A percentile compares a stretch with the other conserved stretches of the same genome.
These are phyloP conservation scores for Symbiodinium natans DNA, from an alignment of 73 alveolate genomes.

Conservation along the genomic window DNA sequence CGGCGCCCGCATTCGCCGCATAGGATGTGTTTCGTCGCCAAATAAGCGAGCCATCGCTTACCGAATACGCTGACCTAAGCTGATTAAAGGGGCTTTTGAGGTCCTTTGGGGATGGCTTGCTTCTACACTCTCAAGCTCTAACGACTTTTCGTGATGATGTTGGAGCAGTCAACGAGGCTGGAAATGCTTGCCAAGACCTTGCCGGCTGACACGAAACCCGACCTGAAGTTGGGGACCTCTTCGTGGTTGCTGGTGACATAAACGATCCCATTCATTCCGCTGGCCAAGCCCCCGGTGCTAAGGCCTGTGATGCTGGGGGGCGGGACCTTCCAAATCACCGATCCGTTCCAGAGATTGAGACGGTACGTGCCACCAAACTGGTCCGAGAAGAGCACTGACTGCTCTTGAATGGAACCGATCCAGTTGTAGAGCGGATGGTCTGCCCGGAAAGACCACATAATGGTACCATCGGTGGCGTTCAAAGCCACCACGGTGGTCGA, in stretches of 20 bases:
- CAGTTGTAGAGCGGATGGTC: background rate
- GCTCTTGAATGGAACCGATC: background rate
- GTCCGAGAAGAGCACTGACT: background rate
- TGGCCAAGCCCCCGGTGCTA: background rate
- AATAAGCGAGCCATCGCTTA: background rate
- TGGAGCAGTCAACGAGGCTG: background rate
- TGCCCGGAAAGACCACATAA: background rate
- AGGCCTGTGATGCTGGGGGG: background rate
- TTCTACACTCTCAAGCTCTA: no score
- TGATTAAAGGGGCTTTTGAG: background rate
- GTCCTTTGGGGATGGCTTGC: no score
- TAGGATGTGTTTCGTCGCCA: background rate
- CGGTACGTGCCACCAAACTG: background rate
- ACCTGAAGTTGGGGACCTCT: background rate
- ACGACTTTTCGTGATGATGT: background rate
- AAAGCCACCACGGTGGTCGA: background rate
- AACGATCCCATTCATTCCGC: background rate
- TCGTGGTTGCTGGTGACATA: background rate
- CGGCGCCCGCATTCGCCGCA: background rate
- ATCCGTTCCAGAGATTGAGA: background rate
- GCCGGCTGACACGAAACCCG: background rate
- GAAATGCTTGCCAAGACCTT: background rate
- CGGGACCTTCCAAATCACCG: background rate
- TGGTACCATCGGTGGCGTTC: background rate
- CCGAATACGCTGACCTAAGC: background rate